Base-by-base conservation (phyloP, 169 alveolate species). In the Cryptosporidium tyzzeri region DNA sequence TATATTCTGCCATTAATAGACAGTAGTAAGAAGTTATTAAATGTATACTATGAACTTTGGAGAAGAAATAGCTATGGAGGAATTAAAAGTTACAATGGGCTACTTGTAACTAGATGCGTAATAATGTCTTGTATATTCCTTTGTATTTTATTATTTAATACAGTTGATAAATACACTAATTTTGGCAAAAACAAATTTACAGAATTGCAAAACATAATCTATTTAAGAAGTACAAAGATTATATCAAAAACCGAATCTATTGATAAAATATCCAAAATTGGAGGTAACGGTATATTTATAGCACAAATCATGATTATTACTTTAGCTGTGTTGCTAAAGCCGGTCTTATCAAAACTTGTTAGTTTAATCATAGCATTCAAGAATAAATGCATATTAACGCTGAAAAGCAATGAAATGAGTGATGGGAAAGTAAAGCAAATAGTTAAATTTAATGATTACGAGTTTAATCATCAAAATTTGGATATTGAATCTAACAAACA, bases 41-140 rank as follows among this genome's bases (percentile, higher is more conserved):
- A 21, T 44, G 68, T 41, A n/a, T 59, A 62, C 44, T 59, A 45
- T 48, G 73, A 62, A 65, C 65, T 62, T 35, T 65, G 73, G 89
- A 41, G 53, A 44, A 26, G 62, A 21, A 65, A 59, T 37, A 31
- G 29, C 21, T 69, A 26, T 61, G 67, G 67, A 35, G 39, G 35
- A 45, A 39, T 53, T 14, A 59, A 41, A 35, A 55, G 44, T 21
- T 62, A 21, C 21, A 80, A 41, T 65, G 89, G 89, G 9, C 26
- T 80, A 67, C 16, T 62, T 62, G 67, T 80, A 23, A 62, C 89
- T n/a, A 80, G 68, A 48, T 80, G 67, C 59, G 33, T 80, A 14
- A 26, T 65, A 4, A 41, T 80, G 37, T 61, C 89, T 21, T 80
- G 39, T 41, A 21, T 41, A 12, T 80, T 21, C 59, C 6, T 80